Conservation (phyloP, 2,329 filamentous ascomycete genomes). For the Penicillium sp. region DNA sequence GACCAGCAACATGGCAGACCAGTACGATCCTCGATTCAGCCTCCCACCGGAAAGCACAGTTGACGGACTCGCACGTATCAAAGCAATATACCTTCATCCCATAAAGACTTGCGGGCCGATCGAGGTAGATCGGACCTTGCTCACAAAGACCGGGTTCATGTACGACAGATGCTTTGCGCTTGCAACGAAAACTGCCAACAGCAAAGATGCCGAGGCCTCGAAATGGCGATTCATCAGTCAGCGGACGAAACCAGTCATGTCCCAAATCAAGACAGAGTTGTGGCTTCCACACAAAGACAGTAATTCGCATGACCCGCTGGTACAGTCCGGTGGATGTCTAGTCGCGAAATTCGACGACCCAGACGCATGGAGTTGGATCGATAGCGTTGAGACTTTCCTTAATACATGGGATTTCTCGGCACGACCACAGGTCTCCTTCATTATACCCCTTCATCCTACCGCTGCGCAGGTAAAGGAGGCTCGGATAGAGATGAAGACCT, state of each 20-base stretch:
- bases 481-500: neutral
- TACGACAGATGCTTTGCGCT: neutral
- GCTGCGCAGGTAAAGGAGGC: neutral
- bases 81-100: neutral
- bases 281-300: neutral
- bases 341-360: neutral
- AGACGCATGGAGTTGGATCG: neutral
- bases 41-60: neutral
- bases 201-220: neutral
- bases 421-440: neutral
- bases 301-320: neutral
- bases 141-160: neutral
- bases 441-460: neutral
- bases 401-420: neutral
- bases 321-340: neutral
- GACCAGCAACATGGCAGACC: slow-evolving; percentile 1
- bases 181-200: neutral
- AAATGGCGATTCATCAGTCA: slow-evolving; percentile 30
- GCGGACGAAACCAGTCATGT: slow-evolving; percentile 28
- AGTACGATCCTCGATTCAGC: neutral
- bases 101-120: neutral
- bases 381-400: neutral
- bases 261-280: slow-evolving; percentile 19
- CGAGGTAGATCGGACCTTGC: neutral
- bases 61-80: neutral